Percentiles rank a stretch among this genome's conserved stretches.
Evolutionary conservation across 148 eudicot genomes (phyloP).

Genomic region (Rhododendron williamsianum): DNA sequence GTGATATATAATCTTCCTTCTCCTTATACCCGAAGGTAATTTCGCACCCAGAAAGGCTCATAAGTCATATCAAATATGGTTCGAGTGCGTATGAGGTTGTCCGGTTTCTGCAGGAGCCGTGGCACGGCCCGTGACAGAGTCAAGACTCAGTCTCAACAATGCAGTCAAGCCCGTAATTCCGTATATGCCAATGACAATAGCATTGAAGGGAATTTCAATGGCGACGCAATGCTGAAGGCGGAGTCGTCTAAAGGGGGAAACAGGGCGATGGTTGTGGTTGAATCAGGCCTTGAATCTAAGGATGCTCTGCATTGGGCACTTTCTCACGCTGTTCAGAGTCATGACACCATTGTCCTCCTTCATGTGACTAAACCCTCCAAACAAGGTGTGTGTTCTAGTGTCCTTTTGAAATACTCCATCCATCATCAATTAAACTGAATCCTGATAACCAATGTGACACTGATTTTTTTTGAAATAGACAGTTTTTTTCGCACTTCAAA

Average conservation of each 20-base stretch:
- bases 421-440: background rate
- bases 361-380: conserved; percentile 40
- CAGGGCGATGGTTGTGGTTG: conserved; percentile 69
- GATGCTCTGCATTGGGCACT: conserved; percentile 75
- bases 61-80: conserved; percentile 5
- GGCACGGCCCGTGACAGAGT: conserved; percentile 35
- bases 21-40: background rate
- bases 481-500: too few relatives aligned
- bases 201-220: conserved; percentile 28
- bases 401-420: background rate
- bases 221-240: conserved; percentile 4
- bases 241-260: conserved; percentile 40
- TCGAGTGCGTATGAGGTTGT: conserved; percentile 14
- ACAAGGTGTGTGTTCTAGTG: conserved; percentile 24
- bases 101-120: conserved; percentile 36
- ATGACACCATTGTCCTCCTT: conserved; percentile 55
- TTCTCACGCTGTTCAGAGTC: conserved; percentile 57
- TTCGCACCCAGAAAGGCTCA: background rate
- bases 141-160: conserved; percentile 39
- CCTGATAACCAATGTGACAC: background rate
- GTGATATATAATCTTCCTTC: background rate
- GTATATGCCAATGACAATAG: conserved; percentile 29
- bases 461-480: too few relatives aligned
- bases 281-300: conserved; percentile 43
- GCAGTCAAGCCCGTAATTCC: conserved; percentile 41